Conservation (phyloP, 169 alveolate genomes). For the Theileria parva region DNA sequence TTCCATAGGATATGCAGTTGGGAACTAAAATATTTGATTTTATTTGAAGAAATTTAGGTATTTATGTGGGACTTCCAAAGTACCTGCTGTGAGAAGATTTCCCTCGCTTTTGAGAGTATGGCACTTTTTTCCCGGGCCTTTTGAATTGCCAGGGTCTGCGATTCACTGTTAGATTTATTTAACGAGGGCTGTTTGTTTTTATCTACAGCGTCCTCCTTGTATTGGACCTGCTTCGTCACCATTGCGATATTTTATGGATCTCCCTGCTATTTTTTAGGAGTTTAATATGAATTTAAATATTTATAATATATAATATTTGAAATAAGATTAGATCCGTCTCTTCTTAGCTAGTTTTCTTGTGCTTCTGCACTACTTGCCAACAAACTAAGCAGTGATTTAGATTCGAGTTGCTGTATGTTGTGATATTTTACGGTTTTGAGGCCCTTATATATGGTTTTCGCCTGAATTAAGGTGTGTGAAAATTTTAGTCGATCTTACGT, state of each 20-base stretch:
- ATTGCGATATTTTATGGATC: neutral
- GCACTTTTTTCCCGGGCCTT: slow-evolving; percentile 63
- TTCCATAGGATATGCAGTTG: slow-evolving; percentile 76
- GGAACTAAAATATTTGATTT: slow-evolving; percentile 52
- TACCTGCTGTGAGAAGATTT: slow-evolving; percentile 50
- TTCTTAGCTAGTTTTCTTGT: slow-evolving; percentile 7
- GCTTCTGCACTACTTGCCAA: slow-evolving; percentile 23
- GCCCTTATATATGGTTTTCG: slow-evolving; percentile 17
- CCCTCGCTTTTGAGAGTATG: slow-evolving; percentile 58
- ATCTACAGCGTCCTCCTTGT: slow-evolving; percentile 4
- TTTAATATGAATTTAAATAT: neutral
- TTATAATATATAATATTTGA: neutral
- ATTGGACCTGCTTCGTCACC: slow-evolving; percentile 16
- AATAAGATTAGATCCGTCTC: neutral
- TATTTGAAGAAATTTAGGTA: neutral
- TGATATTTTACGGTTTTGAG: slow-evolving; percentile 27
- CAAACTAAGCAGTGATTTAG: slow-evolving; percentile 14
- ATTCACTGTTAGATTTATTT: neutral
- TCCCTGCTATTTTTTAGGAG: neutral
- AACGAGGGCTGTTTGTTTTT: neutral
- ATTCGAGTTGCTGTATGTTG: neutral
- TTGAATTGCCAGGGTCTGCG: slow-evolving; percentile 36
- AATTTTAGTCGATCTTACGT: slow-evolving; percentile 5
- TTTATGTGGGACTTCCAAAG: neutral
- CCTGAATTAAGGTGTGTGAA: slow-evolving; percentile 14